A percentile compares a stretch with the other conserved stretches of the same genome.
Conservation (phyloP, 225 moss, liverwort and hornwort genomes). For the Polytrichum formosum region DNA sequence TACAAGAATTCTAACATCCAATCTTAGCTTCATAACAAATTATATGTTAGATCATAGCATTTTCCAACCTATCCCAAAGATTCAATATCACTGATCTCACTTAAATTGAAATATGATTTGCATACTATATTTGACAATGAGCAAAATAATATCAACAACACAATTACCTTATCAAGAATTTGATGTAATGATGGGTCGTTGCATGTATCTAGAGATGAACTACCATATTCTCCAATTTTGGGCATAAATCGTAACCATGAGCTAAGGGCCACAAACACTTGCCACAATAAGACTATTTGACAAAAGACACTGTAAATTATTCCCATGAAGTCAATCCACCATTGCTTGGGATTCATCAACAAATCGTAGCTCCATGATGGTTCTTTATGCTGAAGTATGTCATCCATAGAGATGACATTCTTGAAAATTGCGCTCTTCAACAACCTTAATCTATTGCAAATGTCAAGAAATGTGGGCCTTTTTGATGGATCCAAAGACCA, state of each 20-base stretch:
- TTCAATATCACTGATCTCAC: not conserved
- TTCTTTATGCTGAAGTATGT: not conserved
- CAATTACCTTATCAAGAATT: not conserved
- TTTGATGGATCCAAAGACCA: not conserved
- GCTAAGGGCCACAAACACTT: not conserved
- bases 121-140: not conserved
- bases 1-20: not conserved
- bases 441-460: not conserved
- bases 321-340: not conserved
- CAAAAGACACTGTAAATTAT: not conserved
- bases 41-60: not conserved
- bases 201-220: not conserved
- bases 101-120: not conserved
- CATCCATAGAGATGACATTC: not conserved
- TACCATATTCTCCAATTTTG: not conserved
- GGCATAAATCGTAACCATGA: not conserved
- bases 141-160: not conserved
- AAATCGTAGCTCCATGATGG: not conserved
- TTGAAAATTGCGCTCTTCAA: not conserved
- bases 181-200: too few species aligned
- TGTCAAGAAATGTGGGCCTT: slow-evolving; percentile 1
- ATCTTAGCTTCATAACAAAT: not conserved
- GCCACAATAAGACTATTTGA: not conserved
- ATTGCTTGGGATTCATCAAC: not conserved
- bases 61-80: not conserved